Percentiles rank a stretch among this genome's conserved stretches.
These are phyloP conservation scores for Xylaria sp. DNA, from an alignment of 2,329 filamentous ascomycete genomes.

Conservation along the genomic window DNA sequence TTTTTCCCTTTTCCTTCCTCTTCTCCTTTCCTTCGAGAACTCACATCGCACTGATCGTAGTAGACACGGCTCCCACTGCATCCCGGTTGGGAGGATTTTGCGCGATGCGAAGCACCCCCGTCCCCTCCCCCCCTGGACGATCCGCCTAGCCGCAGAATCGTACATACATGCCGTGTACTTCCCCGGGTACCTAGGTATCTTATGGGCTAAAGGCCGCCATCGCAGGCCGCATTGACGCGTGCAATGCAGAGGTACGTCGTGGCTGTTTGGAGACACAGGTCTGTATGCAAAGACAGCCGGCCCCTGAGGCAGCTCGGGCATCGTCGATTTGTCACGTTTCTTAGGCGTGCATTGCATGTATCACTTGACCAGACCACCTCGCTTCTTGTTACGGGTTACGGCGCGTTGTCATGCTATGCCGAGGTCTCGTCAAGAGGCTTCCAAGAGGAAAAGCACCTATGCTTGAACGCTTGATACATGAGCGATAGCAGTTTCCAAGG, in stretches of 20 bases:
- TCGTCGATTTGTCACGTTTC: slow-evolving; percentile 29
- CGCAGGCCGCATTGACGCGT: slow-evolving; percentile 20
- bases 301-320: slow-evolving; percentile 29
- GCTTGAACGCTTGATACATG: neutral
- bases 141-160: slow-evolving; percentile 19
- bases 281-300: slow-evolving; percentile 13
- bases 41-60: slow-evolving; percentile 1
- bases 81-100: slow-evolving; percentile 12
- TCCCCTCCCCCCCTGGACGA: slow-evolving; percentile 19
- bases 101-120: slow-evolving; percentile 22
- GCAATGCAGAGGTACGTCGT: slow-evolving; percentile 26
- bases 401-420: neutral
- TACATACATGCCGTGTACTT: slow-evolving; percentile 8
- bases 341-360: slow-evolving; percentile 22
- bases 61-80: slow-evolving; percentile 2
- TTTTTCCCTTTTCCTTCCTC: no score
- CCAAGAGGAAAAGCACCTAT: neutral
- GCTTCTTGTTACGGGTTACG: no score
- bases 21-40: no score
- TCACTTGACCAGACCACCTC: neutral
- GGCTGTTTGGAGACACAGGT: slow-evolving; percentile 2
- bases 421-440: neutral
- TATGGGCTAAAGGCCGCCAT: slow-evolving; percentile 26
- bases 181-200: no score
- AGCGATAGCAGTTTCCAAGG: neutral